phyloP scores from a whole-genome alignment of 1,284 basidiomycete species.

The Fereydounia khargensis region DNA sequence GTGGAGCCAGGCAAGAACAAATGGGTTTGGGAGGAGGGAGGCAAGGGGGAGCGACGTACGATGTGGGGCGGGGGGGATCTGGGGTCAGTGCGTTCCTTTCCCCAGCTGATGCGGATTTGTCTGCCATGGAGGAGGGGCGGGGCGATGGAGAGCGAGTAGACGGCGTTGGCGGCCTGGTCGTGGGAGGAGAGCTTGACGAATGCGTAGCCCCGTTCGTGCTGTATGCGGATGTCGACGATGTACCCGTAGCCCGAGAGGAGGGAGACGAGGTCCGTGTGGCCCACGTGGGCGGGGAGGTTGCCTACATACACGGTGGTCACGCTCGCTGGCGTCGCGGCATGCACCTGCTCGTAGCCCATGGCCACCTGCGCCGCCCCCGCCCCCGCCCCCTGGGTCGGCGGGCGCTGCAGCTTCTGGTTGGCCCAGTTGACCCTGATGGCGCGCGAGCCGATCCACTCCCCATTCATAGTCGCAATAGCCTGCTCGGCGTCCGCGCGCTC shows the following conservation, averaged over 20 bases:
- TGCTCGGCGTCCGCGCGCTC: constrained; percentile 97
- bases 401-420: constrained; percentile 88
- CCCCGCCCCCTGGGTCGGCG: not conserved
- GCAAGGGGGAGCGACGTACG: too few species aligned
- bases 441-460: constrained; percentile 95
- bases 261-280: constrained; percentile 90
- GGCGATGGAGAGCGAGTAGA: constrained; percentile 75
- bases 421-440: constrained; percentile 99
- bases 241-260: constrained; percentile 96
- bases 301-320: constrained; percentile 97
- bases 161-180: constrained; percentile 94
- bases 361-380: constrained; percentile 57
- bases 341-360: constrained; percentile 80
- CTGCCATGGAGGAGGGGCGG: constrained; percentile 92
- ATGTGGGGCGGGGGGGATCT: too few species aligned
- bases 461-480: constrained; percentile 97
- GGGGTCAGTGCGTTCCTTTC: constrained; percentile 71
- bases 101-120: constrained; percentile 96
- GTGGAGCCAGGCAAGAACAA: too few species aligned
- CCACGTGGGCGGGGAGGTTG: constrained; percentile 92
- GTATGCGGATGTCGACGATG: constrained; percentile 82
- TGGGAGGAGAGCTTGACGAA: constrained; percentile 98
- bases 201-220: constrained; percentile 90
- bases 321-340: constrained; percentile 81
- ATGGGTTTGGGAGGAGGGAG: too few species aligned